Percentiles rank a stretch among this genome's conserved stretches.
Conservation (phyloP, 1,284 basidiomycete species). For the Cutaneotrichosporon sp. region DNA sequence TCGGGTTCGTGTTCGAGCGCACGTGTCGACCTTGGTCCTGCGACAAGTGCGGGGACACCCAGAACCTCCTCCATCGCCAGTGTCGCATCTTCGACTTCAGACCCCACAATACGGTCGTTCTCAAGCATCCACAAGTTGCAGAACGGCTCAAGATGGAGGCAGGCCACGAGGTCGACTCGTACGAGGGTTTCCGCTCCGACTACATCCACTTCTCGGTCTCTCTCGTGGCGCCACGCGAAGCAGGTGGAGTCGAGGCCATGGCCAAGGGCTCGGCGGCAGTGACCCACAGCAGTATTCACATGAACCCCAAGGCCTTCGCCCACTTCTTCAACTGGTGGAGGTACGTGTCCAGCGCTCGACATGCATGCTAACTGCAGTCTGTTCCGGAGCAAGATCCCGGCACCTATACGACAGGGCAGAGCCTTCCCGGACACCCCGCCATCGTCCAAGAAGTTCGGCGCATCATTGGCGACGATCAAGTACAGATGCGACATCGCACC, state of each 20-base stretch:
- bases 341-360: not conserved
- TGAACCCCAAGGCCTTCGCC: constrained; percentile 81
- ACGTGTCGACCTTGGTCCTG: constrained; percentile 77
- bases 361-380: constrained; percentile 47
- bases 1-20: constrained; percentile 81
- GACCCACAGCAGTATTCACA: constrained; percentile 75
- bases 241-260: constrained; percentile 7
- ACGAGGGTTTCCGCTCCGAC: constrained; percentile 85
- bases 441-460: constrained; percentile 84
- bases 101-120: constrained; percentile 77
- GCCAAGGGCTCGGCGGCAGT: constrained; percentile 23
- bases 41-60: constrained; percentile 55
- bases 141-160: constrained; percentile 34
- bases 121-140: constrained; percentile 60
- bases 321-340: constrained; percentile 93
- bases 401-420: constrained; percentile 84
- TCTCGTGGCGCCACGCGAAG: constrained; percentile 64
- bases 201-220: constrained; percentile 93
- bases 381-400: constrained; percentile 75
- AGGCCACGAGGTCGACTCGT: constrained; percentile 69
- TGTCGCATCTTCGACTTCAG: constrained; percentile 82
- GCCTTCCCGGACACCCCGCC: constrained; percentile 72
- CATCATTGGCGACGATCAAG: constrained; percentile 87
- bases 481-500: constrained; percentile 79
- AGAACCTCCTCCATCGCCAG: constrained; percentile 67